These are phyloP conservation scores for Hyparrhenia diplandra DNA, from an alignment of 176 grass and related monocot genomes.

Conservation along the genomic window DNA sequence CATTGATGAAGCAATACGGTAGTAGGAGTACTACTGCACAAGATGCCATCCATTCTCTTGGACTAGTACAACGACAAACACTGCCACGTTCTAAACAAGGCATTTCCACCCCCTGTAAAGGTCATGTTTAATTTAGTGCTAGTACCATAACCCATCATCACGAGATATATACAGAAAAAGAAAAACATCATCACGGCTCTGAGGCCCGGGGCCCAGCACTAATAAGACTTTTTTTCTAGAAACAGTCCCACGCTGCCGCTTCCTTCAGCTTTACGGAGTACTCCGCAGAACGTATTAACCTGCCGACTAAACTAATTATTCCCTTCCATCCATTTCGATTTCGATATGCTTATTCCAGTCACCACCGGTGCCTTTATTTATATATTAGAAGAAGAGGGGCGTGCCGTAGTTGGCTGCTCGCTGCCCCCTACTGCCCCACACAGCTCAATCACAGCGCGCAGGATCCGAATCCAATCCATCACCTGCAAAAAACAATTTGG, in stretches of 20 bases:
- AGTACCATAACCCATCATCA: not conserved
- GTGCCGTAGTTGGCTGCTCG: slow-evolving; percentile 6
- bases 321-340: not conserved
- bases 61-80: too few species aligned
- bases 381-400: too few species aligned
- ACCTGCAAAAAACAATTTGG: too few species aligned
- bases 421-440: slow-evolving; percentile 43
- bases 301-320: not conserved
- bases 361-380: too few species aligned
- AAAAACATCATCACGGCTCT: not conserved
- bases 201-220: not conserved
- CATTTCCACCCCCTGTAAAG: not conserved
- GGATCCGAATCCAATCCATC: not conserved
- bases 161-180: too few species aligned
- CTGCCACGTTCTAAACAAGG: not conserved
- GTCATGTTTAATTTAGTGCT: not conserved
- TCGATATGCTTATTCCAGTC: slow-evolving; percentile 20
- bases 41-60: too few species aligned
- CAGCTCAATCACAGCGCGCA: too few species aligned
- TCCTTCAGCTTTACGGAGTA: too few species aligned
- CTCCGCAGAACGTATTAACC: too few species aligned
- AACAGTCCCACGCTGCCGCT: not conserved
- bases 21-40: too few species aligned
- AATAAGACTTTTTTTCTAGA: not conserved
- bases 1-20: too few species aligned